Evolutionary conservation across 2,329 filamentous ascomycete genomes (phyloP), one percentile per base, ranked within the genome.

Genomic region (Fusarium succisae): DNA sequence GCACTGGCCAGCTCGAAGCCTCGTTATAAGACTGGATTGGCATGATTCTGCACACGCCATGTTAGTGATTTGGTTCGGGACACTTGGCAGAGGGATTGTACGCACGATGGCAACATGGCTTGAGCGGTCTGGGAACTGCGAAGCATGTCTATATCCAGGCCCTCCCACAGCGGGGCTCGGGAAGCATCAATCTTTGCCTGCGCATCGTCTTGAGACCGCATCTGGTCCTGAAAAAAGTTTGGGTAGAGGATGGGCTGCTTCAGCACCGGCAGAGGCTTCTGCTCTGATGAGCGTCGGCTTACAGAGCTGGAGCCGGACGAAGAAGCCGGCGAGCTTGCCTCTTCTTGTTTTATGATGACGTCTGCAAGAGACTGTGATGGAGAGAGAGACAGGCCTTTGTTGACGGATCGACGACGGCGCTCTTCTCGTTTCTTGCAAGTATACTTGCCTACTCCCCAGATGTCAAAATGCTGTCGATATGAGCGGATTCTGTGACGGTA

Each of bases 391-490:
- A 69, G 26, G 24, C 22, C 43, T 5, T 64, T 60, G 24, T 44
- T 54, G 35, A 69, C 51, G 17, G 66, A 63, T 53, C 63, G 51
- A 32, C 70, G 69, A 45, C 75, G 76, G 13, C 70, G 70, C 18
- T 55, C 62, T 28, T 70, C 51, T 45, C 79, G 79, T 56, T 79
- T 80, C 70, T 80, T 84, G 75, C 83, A 82, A 60, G 84, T 86
- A 77, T 88, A 88, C 76, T 88, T 88, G 73, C 79, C 77, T 47
- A 87, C 72, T 8, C 80, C 74, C 87, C 87, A 88, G 66, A 78
- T 81, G 30, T 84, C 81, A 69, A 88, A 83, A 43, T 84, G 82
- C n/a, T 85, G 85, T 26, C 86, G 81, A 73, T 87, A 88, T 6
- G 86, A 85, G 58, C 87, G 84, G n/a, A 80, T 82, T 22, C 80